Percentiles rank a stretch among this genome's conserved stretches.
These are phyloP conservation scores for Clavulina sp. DNA, from an alignment of 768 basidiomycete genomes.

Conservation along the genomic window DNA sequence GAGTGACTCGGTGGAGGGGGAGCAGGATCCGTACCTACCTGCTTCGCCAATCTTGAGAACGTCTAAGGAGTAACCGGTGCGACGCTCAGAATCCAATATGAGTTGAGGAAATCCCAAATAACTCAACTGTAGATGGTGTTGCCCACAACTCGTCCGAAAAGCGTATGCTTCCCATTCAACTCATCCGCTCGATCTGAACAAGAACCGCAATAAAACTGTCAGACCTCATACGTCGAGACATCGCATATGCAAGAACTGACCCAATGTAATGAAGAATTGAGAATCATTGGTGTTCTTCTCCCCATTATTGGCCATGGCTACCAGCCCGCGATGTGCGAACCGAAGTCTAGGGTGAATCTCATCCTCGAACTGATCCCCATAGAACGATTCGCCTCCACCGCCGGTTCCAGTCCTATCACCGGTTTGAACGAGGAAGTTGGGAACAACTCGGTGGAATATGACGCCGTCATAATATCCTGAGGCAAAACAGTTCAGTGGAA, in stretches of 20 bases:
- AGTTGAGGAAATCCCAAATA: constrained; percentile 2
- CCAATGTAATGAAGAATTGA: constrained; percentile 89
- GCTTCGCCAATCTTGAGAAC: constrained; percentile 82
- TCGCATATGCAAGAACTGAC: constrained; percentile 23
- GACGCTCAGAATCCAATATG: constrained; percentile 4
- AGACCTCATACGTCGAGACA: not conserved
- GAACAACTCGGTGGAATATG: constrained; percentile 87
- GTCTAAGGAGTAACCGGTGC: constrained; percentile 31
- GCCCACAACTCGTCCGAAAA: constrained; percentile 81
- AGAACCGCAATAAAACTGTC: not conserved
- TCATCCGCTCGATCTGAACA: constrained; percentile 78
- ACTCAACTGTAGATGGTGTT: constrained; percentile 77
- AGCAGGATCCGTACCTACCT: constrained; percentile 31
- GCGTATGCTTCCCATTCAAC: constrained; percentile 82
- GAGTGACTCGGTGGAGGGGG: not conserved
- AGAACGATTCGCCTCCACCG: constrained; percentile 84
- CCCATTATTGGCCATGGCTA: constrained; percentile 89
- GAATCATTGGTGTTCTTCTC: constrained; percentile 79
- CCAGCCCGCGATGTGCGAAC: constrained; percentile 75
- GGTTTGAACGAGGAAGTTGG: constrained; percentile 85
- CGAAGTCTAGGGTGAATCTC: constrained; percentile 86
- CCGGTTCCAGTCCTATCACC: constrained; percentile 89
- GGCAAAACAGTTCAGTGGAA: not conserved
- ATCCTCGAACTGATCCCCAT: constrained; percentile 88
- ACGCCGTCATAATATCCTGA: constrained; percentile 91